Conservation (phyloP, 2,329 filamentous ascomycete genomes). For the Paraphaeosphaeria minitans region DNA sequence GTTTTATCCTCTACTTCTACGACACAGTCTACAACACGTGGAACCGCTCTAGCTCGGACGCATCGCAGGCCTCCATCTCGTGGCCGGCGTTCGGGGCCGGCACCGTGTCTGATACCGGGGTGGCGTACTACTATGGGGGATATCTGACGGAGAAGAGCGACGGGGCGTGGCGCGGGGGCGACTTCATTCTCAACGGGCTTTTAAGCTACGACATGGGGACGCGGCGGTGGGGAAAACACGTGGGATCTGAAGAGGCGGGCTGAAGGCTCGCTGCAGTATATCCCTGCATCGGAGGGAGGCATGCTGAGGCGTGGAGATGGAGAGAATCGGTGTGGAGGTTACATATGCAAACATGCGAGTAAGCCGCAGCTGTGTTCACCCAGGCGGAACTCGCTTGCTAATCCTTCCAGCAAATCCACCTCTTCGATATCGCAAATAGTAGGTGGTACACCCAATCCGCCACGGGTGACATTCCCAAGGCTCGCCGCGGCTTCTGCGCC, state of each 20-base stretch:
- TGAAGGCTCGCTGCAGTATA: conserved; percentile 62
- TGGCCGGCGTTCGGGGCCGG: conserved; percentile 25
- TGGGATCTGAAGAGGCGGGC: conserved; percentile 58
- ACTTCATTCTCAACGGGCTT: conserved; percentile 53
- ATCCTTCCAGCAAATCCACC: conserved; percentile 43
- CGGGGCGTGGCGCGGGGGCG: conserved; percentile 24
- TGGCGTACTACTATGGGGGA: conserved; percentile 64
- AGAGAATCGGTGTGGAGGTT: neutral
- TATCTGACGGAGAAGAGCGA: conserved; percentile 61
- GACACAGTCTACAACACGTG: conserved; percentile 61
- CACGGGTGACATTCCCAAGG: conserved; percentile 57
- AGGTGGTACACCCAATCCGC: conserved; percentile 65
- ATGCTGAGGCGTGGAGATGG: conserved; percentile 56
- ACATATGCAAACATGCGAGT: conserved; percentile 27
- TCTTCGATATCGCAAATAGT: conserved; percentile 63
- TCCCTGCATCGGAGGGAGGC: conserved; percentile 62
- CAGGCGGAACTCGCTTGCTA: neutral
- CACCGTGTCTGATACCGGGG: conserved; percentile 19
- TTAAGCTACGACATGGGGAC: conserved; percentile 60
- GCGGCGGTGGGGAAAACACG: conserved; percentile 57
- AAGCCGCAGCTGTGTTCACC: neutral
- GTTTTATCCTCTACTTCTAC: conserved; percentile 56
- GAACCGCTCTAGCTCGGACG: conserved; percentile 50
- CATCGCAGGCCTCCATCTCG: conserved; percentile 15
- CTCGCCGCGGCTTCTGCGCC: conserved; percentile 63